These are phyloP conservation scores for Polytrichum commune DNA, from an alignment of 225 moss, liverwort and hornwort species.

Conservation along the genomic window DNA sequence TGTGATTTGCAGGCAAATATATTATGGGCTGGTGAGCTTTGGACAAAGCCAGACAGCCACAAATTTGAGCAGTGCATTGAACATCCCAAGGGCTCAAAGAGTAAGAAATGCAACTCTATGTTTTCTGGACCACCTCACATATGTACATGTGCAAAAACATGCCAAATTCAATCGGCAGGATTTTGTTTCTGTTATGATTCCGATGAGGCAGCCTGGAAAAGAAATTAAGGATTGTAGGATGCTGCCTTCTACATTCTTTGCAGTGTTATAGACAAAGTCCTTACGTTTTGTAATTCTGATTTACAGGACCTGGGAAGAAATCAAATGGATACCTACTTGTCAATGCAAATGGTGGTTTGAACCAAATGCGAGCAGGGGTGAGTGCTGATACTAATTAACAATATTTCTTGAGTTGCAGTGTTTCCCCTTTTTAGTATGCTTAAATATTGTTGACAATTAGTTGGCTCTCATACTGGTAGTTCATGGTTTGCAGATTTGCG, in stretches of 20 bases:
- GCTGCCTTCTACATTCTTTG: no score
- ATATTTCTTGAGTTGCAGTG: neutral
- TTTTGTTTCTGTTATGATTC: no score
- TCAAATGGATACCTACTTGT: conserved; percentile 87
- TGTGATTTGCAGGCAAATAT: conserved; percentile 13
- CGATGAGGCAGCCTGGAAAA: no score
- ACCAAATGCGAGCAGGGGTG: conserved; percentile 98
- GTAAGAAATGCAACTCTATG: conserved; percentile 27
- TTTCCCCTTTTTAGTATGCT: neutral
- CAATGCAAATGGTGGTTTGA: conserved; percentile 94
- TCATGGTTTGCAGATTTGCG: conserved; percentile 67
- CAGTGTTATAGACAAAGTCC: no score
- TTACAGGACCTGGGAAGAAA: conserved; percentile 27
- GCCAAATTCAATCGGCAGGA: no score
- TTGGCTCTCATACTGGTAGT: no score
- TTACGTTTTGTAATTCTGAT: neutral
- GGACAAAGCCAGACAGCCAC: conserved; percentile 75
- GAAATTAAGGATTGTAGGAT: no score
- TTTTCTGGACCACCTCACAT: no score
- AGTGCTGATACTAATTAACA: conserved; percentile 6
- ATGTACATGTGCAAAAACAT: no score
- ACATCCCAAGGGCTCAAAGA: conserved; percentile 38
- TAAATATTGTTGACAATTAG: no score
- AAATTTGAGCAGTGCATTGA: conserved; percentile 69
- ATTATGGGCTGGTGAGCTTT: conserved; percentile 42